Percentiles rank a stretch among this genome's conserved stretches.
Evolutionary conservation across 2,329 filamentous ascomycete species (phyloP).

Genomic region (Lasiodiplodia citricola): DNA sequence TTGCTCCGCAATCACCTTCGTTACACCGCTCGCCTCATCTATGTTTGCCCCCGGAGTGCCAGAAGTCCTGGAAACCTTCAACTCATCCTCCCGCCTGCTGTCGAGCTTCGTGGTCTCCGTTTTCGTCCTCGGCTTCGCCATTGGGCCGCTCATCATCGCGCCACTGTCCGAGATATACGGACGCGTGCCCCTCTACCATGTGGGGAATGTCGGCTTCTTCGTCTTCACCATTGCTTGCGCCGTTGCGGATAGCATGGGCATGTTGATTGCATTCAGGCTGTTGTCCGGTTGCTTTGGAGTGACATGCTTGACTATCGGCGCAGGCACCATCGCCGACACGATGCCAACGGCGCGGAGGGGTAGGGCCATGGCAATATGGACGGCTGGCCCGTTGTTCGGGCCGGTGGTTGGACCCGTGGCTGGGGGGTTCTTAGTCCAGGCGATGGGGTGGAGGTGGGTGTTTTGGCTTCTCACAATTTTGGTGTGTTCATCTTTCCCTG

Average conservation of each 20-base stretch:
- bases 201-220: constrained; percentile 29
- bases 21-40: constrained; percentile 36
- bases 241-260: constrained; percentile 29
- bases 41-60: constrained; percentile 35
- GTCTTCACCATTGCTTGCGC: constrained; percentile 37
- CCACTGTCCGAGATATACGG: constrained; percentile 39
- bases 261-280: constrained; percentile 37
- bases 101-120: constrained; percentile 34
- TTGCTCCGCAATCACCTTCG: constrained; percentile 38
- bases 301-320: constrained; percentile 51
- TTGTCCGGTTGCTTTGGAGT: constrained; percentile 38
- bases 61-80: constrained; percentile 32
- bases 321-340: constrained; percentile 58
- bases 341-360: constrained; percentile 55
- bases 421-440: neutral
- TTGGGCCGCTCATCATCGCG: constrained; percentile 37
- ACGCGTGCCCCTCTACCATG: constrained; percentile 32
- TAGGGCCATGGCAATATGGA: constrained; percentile 54
- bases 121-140: constrained; percentile 36
- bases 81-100: constrained; percentile 29
- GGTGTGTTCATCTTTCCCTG: neutral
- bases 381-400: constrained; percentile 57
- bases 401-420: constrained; percentile 49
- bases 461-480: neutral
- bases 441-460: constrained; percentile 1